Evolutionary conservation across 495 filamentous ascomycete genomes (phyloP).

Genomic region (Tetracladium setigerum): DNA sequence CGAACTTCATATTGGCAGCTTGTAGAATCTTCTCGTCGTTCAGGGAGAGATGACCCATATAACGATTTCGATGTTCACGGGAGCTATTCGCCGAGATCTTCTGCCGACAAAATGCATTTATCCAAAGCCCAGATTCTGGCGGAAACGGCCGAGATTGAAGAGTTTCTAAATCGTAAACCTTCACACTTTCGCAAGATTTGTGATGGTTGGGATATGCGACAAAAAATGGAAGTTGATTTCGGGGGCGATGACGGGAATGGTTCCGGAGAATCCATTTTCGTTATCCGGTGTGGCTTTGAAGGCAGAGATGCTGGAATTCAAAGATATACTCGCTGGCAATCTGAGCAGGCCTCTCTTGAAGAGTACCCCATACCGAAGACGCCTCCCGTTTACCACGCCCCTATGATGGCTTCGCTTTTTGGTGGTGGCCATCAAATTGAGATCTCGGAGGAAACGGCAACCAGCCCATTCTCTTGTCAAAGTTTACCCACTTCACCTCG

Average conservation of each 20-base stretch:
- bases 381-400: slow-evolving; percentile 14
- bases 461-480: slow-evolving; percentile 33
- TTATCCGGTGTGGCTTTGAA: slow-evolving; percentile 60
- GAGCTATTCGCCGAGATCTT: slow-evolving; percentile 61
- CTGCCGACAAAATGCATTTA: slow-evolving; percentile 62
- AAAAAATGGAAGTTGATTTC: slow-evolving; percentile 83
- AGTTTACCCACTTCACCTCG: slow-evolving; percentile 42
- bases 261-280: slow-evolving; percentile 66
- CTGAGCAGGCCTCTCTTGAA: slow-evolving; percentile 17
- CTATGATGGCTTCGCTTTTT: slow-evolving; percentile 31
- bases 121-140: slow-evolving; percentile 59
- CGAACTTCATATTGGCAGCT: slow-evolving; percentile 73
- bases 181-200: slow-evolving; percentile 72
- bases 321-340: slow-evolving; percentile 24
- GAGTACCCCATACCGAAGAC: slow-evolving; percentile 22
- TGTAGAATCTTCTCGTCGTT: slow-evolving; percentile 65
- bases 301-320: slow-evolving; percentile 31
- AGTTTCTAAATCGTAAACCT: slow-evolving; percentile 65
- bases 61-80: slow-evolving; percentile 49
- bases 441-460: too few relatives aligned
- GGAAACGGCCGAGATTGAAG: slow-evolving; percentile 76
- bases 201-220: slow-evolving; percentile 87
- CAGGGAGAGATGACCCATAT: slow-evolving; percentile 63
- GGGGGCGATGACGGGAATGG: slow-evolving; percentile 66
- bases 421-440: slow-evolving; percentile 20